Evolutionary conservation across 2,329 filamentous ascomycete genomes (phyloP).

Genomic region (Akanthomyces muscarius): DNA sequence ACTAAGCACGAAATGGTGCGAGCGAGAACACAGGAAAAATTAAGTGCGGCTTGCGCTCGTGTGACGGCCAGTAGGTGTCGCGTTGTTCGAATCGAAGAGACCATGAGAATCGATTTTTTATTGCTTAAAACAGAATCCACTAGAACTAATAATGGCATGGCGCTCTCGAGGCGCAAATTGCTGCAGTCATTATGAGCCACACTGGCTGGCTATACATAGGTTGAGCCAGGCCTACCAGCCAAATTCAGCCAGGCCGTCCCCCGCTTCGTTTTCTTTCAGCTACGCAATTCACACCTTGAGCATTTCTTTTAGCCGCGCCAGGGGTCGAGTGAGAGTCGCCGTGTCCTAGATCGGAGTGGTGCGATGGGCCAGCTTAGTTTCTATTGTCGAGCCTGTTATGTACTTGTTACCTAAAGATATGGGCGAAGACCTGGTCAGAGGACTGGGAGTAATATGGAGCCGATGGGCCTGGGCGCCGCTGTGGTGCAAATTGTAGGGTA

Average conservation of each 20-base stretch:
- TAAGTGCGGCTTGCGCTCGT: background rate
- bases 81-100: background rate
- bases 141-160: no score
- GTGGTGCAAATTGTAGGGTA: slow-evolving; percentile 11
- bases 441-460: slow-evolving; percentile 8
- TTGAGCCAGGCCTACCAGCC: background rate
- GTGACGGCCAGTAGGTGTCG: background rate
- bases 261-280: background rate
- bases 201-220: background rate
- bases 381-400: slow-evolving; percentile 13
- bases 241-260: background rate
- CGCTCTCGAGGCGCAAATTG: background rate
- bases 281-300: background rate
- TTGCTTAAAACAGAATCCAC: no score
- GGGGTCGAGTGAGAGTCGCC: background rate
- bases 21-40: background rate
- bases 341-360: slow-evolving; percentile 3
- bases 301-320: background rate
- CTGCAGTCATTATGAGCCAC: slow-evolving; percentile 6
- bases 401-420: slow-evolving; percentile 18
- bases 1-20: background rate
- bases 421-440: background rate
- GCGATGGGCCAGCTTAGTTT: background rate
- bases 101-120: no score
- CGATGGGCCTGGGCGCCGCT: slow-evolving; percentile 4